A percentile compares a stretch with the other conserved stretches of the same genome.
Conservation (phyloP, 202 grass and related monocot species). For the Schoenoplectus tabernaemontani region DNA sequence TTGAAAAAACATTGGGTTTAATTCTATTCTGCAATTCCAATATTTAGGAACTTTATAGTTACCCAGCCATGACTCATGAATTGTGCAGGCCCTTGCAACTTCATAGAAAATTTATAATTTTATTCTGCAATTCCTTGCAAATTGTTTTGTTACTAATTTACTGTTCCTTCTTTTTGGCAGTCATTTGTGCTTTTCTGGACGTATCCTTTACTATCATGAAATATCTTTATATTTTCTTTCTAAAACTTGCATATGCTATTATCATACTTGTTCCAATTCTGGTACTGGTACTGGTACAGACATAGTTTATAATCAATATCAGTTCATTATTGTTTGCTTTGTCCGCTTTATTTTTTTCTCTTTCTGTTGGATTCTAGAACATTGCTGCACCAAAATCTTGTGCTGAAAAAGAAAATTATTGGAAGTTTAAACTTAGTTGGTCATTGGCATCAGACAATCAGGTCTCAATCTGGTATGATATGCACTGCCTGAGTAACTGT, state of each 20-base stretch:
- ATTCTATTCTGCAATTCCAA: slow-evolving; percentile 12
- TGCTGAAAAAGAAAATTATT: not conserved
- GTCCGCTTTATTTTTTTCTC: no score
- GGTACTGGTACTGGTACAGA: not conserved
- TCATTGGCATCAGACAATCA: not conserved
- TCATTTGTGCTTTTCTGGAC: slow-evolving; percentile 90
- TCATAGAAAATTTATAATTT: not conserved
- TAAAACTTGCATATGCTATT: slow-evolving; percentile 5
- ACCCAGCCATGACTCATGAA: not conserved
- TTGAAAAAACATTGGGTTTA: not conserved
- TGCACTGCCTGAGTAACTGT: not conserved
- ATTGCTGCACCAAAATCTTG: not conserved
- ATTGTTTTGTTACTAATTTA: not conserved
- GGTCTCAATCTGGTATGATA: not conserved
- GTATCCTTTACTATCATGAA: slow-evolving; percentile 65
- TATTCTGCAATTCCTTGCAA: not conserved
- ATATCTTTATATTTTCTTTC: slow-evolving; percentile 15
- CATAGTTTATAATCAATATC: not conserved
- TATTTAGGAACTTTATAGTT: not conserved
- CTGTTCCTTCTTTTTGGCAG: slow-evolving; percentile 35
- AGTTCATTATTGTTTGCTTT: not conserved
- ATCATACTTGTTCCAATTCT: not conserved
- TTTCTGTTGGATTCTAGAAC: not conserved
- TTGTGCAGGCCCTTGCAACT: not conserved
- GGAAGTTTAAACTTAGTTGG: not conserved